phyloP scores from a whole-genome alignment of 2,329 filamentous ascomycete species.

The Fusarium sublunatum region DNA sequence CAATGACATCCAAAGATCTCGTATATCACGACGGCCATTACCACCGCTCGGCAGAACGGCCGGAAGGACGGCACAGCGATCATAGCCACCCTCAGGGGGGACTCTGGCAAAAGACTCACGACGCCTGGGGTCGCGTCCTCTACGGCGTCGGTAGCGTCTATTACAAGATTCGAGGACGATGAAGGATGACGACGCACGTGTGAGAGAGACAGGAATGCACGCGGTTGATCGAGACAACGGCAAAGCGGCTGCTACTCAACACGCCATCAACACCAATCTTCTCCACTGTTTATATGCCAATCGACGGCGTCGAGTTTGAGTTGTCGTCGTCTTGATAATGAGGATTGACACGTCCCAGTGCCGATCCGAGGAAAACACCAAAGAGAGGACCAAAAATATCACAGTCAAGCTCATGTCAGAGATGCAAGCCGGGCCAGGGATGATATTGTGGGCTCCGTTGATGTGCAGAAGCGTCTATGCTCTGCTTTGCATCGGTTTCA shows the following conservation, averaged over 20 bases:
- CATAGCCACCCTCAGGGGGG: constrained; percentile 28
- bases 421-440: constrained; percentile 18
- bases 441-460: constrained; percentile 24
- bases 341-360: constrained; percentile 32
- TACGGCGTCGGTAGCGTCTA: constrained; percentile 54
- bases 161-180: constrained; percentile 50
- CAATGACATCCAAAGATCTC: constrained; percentile 41
- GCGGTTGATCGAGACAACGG: constrained; percentile 8
- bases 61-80: constrained; percentile 23
- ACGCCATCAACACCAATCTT: constrained; percentile 7
- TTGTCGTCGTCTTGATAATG: constrained; percentile 27
- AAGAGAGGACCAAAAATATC: constrained; percentile 23
- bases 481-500: constrained; percentile 36
- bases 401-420: constrained; percentile 26
- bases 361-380: constrained; percentile 25
- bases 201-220: constrained; percentile 23
- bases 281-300: constrained; percentile 22
- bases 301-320: constrained; percentile 11
- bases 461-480: constrained; percentile 36
- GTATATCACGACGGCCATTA: constrained; percentile 50
- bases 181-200: constrained; percentile 36
- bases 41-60: constrained; percentile 30
- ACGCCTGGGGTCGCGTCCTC: constrained; percentile 55
- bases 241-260: constrained; percentile 18
- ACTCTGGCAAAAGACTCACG: constrained; percentile 50